Evolutionary conservation across 1,284 basidiomycete species (phyloP).

Genomic region (Cryptococcus sp.): DNA sequence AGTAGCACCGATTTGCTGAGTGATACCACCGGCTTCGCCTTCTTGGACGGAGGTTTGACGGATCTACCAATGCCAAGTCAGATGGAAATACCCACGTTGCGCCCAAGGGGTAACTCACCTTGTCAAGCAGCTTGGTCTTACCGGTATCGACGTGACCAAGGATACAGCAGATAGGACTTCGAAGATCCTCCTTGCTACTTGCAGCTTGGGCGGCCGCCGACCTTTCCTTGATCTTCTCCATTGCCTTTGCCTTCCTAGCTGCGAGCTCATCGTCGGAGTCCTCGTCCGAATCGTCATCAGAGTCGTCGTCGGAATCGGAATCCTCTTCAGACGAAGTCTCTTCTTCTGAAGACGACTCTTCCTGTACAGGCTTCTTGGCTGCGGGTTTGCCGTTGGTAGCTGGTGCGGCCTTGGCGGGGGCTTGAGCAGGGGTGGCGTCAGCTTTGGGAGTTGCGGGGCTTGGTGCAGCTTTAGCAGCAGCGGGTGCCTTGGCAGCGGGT

Average conservation of each 20-base stretch:
- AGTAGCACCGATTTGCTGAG: constrained; percentile 99
- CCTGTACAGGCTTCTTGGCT: constrained; percentile 15
- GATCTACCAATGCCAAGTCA: constrained; percentile 62
- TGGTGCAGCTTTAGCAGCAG: constrained; percentile 16
- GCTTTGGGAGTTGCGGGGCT: constrained; percentile 22
- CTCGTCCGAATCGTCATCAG: constrained; percentile 55
- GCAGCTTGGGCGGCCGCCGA: constrained; percentile 85
- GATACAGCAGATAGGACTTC: constrained; percentile 98
- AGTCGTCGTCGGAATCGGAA: constrained; percentile 54
- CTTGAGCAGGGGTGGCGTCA: constrained; percentile 14
- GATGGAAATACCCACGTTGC: neutral
- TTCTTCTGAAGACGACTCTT: constrained; percentile 27
- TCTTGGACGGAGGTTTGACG: constrained; percentile 99
- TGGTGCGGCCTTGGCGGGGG: constrained; percentile 37
- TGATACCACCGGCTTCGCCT: constrained; percentile 99
- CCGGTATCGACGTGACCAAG: constrained; percentile 99
- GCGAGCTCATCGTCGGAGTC: constrained; percentile 64
- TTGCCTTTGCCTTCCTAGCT: constrained; percentile 80
- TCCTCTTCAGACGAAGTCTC: constrained; percentile 36
- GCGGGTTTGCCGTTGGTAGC: constrained; percentile 37
- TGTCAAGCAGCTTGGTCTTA: constrained; percentile 97
- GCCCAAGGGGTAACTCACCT: constrained; percentile 59
- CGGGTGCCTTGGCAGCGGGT: constrained; percentile 20
- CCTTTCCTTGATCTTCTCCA: constrained; percentile 75
- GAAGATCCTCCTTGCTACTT: constrained; percentile 83